Base-by-base conservation (phyloP, 2,329 filamentous ascomycete genomes). In the Colletotrichum spinosum region DNA sequence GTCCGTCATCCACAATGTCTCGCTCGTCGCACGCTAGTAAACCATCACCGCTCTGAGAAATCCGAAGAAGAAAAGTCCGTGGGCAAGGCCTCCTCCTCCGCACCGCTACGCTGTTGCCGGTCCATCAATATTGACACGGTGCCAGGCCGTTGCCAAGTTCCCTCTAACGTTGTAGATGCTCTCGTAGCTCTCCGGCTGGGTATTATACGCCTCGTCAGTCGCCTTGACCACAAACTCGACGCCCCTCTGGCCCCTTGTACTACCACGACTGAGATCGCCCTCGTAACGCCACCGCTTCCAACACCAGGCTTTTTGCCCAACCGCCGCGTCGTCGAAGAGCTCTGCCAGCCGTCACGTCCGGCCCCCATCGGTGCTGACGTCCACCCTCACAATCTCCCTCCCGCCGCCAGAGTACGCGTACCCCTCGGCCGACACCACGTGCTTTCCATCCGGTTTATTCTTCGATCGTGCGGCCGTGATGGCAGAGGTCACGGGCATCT, bases 321-420 rank as follows among this genome's bases (percentile, higher is more conserved):
- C 55, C 38, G 67, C 69, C 60, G 80, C 77, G 37, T 79, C 74
- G 9, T 51, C 35, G 13, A 79, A 64, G n/a, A 83, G 70, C 25
- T 74, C 71, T 35, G 83, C 83, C 67, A 83, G 79, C 65, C 80
- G 78, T 83, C 84, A 86, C 6, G 77, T 80, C 45, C 75, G 73
- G 7, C 83, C 83, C 3, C 80, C 81, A 66, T 86, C 83, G 6
- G 79, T 75, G 56, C 78, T 81, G 38, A 85, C 73, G 60, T 86
- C 84, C 8, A 86, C 83, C 7, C 84, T 78, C 60, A 83, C 78
- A 39, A 85, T 81, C 71, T 79, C 78, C 41, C 81, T 76, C 1
- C 84, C 84, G n/a, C 83, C 83, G 7, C 84, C 84, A 34, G 79
- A 81, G 68, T 84, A 85, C 0, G 84, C 84, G 71, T 83, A 85